Conservation (phyloP, 1,284 basidiomycete genomes). For the Pisolithus thermaeus region DNA sequence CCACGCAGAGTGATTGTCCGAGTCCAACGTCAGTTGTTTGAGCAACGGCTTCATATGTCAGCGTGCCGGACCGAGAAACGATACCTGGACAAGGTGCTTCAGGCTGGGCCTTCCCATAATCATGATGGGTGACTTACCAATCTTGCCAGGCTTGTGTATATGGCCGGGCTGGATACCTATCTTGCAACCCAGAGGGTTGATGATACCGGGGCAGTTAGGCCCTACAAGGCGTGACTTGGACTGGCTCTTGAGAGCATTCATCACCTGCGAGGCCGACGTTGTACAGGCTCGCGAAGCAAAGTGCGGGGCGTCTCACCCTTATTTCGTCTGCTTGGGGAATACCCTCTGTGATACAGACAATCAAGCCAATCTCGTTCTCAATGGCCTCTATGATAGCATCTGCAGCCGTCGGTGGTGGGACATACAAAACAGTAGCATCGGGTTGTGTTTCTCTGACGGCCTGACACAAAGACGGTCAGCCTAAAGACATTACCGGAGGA, state of each 20-base stretch:
- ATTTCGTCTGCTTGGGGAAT: slow-evolving; percentile 97
- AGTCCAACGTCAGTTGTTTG: slow-evolving; percentile 96
- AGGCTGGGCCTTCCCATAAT: background rate
- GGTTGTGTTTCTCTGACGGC: slow-evolving; percentile 81
- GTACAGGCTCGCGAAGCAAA: background rate
- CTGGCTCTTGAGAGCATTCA: slow-evolving; percentile 91
- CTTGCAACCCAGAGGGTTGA: slow-evolving; percentile 96
- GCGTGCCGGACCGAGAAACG: slow-evolving; percentile 93
- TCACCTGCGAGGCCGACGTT: slow-evolving; percentile 52
- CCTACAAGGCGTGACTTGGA: slow-evolving; percentile 93
- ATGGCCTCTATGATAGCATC: slow-evolving; percentile 97
- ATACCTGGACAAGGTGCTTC: slow-evolving; percentile 57
- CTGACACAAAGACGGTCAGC: slow-evolving; percentile 33
- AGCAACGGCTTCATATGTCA: slow-evolving; percentile 89
- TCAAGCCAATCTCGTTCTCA: slow-evolving; percentile 93
- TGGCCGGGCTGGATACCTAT: slow-evolving; percentile 99
- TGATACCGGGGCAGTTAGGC: slow-evolving; percentile 98
- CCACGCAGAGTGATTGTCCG: slow-evolving; percentile 94
- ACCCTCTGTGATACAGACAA: slow-evolving; percentile 96
- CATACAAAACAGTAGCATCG: slow-evolving; percentile 93
- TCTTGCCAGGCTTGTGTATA: slow-evolving; percentile 93
- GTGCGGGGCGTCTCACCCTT: slow-evolving; percentile 42
- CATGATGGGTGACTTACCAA: slow-evolving; percentile 49
- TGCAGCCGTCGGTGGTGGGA: slow-evolving; percentile 88
- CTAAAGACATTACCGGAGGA: background rate